Conservation (phyloP, 2,329 filamentous ascomycete species). For the Cladophialophora exuberans region DNA sequence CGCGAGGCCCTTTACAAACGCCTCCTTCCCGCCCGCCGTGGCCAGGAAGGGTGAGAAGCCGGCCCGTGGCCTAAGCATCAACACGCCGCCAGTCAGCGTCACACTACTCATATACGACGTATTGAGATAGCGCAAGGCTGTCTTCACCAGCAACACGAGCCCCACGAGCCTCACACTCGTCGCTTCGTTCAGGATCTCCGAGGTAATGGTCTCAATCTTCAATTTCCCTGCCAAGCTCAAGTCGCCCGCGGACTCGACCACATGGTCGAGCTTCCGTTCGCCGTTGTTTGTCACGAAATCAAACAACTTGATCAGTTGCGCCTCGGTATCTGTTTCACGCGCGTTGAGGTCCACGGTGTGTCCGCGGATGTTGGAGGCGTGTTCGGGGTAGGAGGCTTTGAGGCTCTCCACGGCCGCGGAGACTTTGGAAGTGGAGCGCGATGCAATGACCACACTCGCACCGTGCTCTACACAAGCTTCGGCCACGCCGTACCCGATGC, state of each 20-base stretch:
- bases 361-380: constrained; percentile 40
- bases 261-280: constrained; percentile 50
- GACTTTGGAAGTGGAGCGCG: constrained; percentile 52
- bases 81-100: constrained; percentile 46
- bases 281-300: constrained; percentile 38
- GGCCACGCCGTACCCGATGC: constrained; percentile 57
- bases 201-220: constrained; percentile 36
- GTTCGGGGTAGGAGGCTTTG: constrained; percentile 45
- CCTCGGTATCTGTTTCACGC: constrained; percentile 46
- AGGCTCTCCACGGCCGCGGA: constrained; percentile 45
- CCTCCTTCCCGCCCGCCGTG: constrained; percentile 36
- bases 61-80: constrained; percentile 39
- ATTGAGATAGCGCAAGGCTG: constrained; percentile 42
- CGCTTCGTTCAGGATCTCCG: constrained; percentile 28
- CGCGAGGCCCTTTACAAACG: constrained; percentile 43
- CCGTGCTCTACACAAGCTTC: constrained; percentile 55
- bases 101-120: constrained; percentile 37
- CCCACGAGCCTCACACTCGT: constrained; percentile 42
- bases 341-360: constrained; percentile 46
- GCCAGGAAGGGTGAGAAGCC: constrained; percentile 39
- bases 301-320: constrained; percentile 48
- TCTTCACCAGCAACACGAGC: constrained; percentile 46
- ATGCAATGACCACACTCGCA: constrained; percentile 58
- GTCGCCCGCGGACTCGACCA: constrained; percentile 54
- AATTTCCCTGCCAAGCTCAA: constrained; percentile 34